Evolutionary conservation across 495 filamentous ascomycete genomes (phyloP).

Genomic region (Hyaloscypha finlandica): DNA sequence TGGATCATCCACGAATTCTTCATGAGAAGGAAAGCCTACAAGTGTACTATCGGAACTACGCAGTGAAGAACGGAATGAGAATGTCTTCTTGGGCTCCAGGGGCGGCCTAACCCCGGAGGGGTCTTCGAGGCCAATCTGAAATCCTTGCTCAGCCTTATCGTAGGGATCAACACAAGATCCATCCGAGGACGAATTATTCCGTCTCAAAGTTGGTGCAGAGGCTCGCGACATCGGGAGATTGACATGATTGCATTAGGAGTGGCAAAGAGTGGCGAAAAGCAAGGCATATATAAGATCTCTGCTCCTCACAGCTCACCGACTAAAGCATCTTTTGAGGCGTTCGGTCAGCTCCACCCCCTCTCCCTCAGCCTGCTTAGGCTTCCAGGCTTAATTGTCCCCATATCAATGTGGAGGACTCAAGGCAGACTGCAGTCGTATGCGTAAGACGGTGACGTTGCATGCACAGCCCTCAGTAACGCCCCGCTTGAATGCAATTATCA

Average conservation of each 20-base stretch:
- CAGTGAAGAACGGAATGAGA: conserved; percentile 13
- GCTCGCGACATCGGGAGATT: conserved; percentile 9
- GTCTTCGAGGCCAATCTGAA: conserved; percentile 15
- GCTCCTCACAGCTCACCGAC: too few species aligned
- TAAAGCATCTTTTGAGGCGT: too few species aligned
- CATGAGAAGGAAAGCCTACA: conserved; percentile 1
- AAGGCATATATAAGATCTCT: neutral
- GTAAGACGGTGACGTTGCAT: too few species aligned
- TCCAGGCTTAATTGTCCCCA: too few species aligned
- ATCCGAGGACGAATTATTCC: conserved; percentile 12
- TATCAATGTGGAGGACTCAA: too few species aligned
- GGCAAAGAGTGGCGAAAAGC: conserved; percentile 1
- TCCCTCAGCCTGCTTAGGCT: too few species aligned
- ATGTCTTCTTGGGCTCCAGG: conserved; percentile 2
- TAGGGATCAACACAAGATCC: conserved; percentile 12
- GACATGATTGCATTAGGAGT: conserved; percentile 3
- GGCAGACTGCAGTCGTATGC: too few species aligned
- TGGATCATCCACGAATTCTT: neutral
- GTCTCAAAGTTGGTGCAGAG: conserved; percentile 6
- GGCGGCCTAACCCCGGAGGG: neutral
- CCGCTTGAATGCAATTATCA: too few species aligned
- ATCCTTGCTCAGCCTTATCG: conserved; percentile 16
- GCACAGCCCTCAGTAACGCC: too few species aligned
- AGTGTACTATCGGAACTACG: conserved; percentile 19
- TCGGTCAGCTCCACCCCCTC: too few species aligned